A percentile compares a stretch with the other conserved stretches of the same genome.
Evolutionary conservation across 2,329 filamentous ascomycete species (phyloP).

Genomic region (Pseudopyricularia javanii): DNA sequence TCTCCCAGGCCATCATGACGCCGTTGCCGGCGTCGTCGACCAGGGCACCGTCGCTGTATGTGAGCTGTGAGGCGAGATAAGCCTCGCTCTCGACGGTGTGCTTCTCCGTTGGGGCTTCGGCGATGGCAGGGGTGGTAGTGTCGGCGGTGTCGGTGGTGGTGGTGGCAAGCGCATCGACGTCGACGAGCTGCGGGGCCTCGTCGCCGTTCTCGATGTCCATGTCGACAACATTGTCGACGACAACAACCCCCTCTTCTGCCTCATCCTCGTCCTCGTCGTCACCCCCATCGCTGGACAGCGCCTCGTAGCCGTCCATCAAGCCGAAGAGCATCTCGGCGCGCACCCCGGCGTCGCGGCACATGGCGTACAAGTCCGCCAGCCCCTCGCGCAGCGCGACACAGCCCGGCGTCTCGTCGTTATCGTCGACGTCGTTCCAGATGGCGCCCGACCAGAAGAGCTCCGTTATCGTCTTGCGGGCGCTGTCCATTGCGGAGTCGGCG

Average conservation of each 20-base stretch:
- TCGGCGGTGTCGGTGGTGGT: slow-evolving; percentile 15
- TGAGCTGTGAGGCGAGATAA: slow-evolving; percentile 57
- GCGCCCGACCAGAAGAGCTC: slow-evolving; percentile 78
- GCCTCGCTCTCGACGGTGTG: slow-evolving; percentile 47
- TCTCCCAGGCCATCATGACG: slow-evolving; percentile 93
- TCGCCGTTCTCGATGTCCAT: slow-evolving; percentile 19
- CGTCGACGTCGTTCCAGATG: slow-evolving; percentile 94
- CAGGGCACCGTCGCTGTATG: slow-evolving; percentile 52
- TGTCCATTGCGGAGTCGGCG: slow-evolving; percentile 12
- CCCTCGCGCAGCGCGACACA: slow-evolving; percentile 68
- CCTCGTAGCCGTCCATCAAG: slow-evolving; percentile 70
- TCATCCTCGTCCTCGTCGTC: slow-evolving; percentile 35
- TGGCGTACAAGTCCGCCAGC: slow-evolving; percentile 58
- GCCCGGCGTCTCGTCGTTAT: slow-evolving; percentile 78
- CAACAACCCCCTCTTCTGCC: slow-evolving; percentile 21
- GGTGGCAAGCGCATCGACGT: not conserved
- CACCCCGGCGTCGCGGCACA: slow-evolving; percentile 82
- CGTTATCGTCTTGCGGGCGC: slow-evolving; percentile 55
- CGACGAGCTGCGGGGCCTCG: slow-evolving; percentile 9
- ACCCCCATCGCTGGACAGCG: slow-evolving; percentile 44
- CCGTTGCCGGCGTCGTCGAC: slow-evolving; percentile 68
- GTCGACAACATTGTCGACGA: slow-evolving; percentile 19
- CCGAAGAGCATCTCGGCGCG: slow-evolving; percentile 79
- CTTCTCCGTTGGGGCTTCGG: slow-evolving; percentile 16
- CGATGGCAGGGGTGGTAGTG: slow-evolving; percentile 12